These are phyloP conservation scores for Crassisporium funariophilum DNA, from an alignment of 768 basidiomycete genomes.

Conservation along the genomic window DNA sequence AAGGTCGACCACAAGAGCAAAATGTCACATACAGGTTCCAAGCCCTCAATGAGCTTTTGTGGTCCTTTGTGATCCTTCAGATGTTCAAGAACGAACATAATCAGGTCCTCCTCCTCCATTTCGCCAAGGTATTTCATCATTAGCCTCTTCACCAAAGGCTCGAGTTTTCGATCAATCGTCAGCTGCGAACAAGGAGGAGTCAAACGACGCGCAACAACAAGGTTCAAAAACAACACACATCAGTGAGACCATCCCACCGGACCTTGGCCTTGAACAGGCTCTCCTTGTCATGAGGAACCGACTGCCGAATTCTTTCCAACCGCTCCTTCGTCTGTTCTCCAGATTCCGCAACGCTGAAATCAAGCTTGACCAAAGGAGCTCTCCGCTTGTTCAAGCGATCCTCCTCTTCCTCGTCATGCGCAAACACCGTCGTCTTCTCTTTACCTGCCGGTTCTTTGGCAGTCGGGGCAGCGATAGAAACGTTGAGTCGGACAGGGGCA, in stretches of 20 bases:
- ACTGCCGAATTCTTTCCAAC: constrained; percentile 72
- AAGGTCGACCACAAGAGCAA: neutral
- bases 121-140: constrained; percentile 91
- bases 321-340: constrained; percentile 79
- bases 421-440: constrained; percentile 67
- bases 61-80: constrained; percentile 89
- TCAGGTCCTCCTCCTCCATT: constrained; percentile 90
- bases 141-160: constrained; percentile 78
- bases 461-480: constrained; percentile 59
- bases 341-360: constrained; percentile 82
- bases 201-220: neutral
- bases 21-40: constrained; percentile 78
- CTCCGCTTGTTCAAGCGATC: constrained; percentile 83
- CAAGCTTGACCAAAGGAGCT: constrained; percentile 85
- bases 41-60: constrained; percentile 81
- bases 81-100: constrained; percentile 93
- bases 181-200: constrained; percentile 42
- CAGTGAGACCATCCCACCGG: constrained; percentile 88
- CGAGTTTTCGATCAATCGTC: constrained; percentile 83
- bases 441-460: constrained; percentile 49
- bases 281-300: constrained; percentile 79
- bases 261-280: constrained; percentile 82
- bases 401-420: constrained; percentile 85
- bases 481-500: constrained; percentile 84
- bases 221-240: constrained; percentile 52